phyloP scores from a whole-genome alignment of 1,284 basidiomycete species.

The Bondarzewia mesenterica region DNA sequence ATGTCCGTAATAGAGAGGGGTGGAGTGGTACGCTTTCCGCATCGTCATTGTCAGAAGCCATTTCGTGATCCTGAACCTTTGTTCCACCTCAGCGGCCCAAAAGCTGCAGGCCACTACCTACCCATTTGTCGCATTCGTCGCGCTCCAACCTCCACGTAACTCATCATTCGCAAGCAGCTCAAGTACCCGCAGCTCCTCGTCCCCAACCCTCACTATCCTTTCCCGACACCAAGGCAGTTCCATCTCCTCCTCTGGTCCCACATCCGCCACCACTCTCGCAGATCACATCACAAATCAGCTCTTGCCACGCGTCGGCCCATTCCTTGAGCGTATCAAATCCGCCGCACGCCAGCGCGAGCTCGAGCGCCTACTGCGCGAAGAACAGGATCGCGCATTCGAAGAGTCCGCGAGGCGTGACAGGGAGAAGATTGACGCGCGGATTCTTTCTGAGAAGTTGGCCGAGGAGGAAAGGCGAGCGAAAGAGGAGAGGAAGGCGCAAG shows the following conservation, averaged over 20 bases:
- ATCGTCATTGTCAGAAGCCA: not conserved
- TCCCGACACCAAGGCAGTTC: slow-evolving; percentile 76
- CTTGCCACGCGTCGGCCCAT: slow-evolving; percentile 72
- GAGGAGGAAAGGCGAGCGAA: slow-evolving; percentile 21
- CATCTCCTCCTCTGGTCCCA: slow-evolving; percentile 38
- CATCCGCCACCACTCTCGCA: slow-evolving; percentile 55
- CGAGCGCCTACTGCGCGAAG: slow-evolving; percentile 56
- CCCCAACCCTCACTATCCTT: slow-evolving; percentile 65
- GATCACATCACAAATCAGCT: slow-evolving; percentile 63
- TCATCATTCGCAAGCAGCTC: slow-evolving; percentile 26
- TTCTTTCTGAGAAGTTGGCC: slow-evolving; percentile 22
- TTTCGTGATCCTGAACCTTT: not conserved
- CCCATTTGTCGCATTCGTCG: slow-evolving; percentile 87
- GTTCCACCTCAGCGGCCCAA: slow-evolving; percentile 51
- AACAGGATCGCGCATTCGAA: slow-evolving; percentile 77
- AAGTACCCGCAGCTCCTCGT: slow-evolving; percentile 23
- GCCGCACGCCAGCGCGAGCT: slow-evolving; percentile 53
- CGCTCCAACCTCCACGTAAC: slow-evolving; percentile 67
- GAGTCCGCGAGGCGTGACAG: slow-evolving; percentile 62
- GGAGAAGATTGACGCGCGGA: slow-evolving; percentile 35
- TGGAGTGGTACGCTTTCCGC: slow-evolving; percentile 62
- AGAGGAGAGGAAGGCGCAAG: slow-evolving; percentile 23
- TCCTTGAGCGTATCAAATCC: slow-evolving; percentile 53
- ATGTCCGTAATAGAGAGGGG: slow-evolving; percentile 73
- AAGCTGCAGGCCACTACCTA: slow-evolving; percentile 87